These are phyloP conservation scores for Prosopis cineraria DNA, from an alignment of 306 rosid genomes.

Conservation along the genomic window DNA sequence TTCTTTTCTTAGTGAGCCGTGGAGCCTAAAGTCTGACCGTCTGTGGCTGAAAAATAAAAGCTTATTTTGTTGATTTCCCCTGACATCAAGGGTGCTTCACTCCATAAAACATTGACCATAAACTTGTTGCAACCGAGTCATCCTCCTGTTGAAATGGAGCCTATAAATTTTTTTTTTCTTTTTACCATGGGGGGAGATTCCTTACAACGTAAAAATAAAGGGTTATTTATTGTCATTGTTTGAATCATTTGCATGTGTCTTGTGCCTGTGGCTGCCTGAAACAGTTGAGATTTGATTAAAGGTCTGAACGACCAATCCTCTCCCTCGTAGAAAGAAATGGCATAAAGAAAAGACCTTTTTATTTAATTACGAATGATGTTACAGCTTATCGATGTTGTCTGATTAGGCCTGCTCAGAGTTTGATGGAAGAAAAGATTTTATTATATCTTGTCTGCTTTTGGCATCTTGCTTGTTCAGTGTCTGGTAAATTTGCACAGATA, in stretches of 20 bases:
- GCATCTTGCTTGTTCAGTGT: background rate
- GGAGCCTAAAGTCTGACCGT: background rate
- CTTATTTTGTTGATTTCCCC: background rate
- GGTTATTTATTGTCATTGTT: background rate
- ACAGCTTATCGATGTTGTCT: background rate
- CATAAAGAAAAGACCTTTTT: background rate
- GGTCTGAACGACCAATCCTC: background rate
- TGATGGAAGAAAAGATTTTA: background rate
- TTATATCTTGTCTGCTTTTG: background rate
- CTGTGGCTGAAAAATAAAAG: background rate
- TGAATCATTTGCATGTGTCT: background rate
- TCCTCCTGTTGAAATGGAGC: constrained; percentile 2
- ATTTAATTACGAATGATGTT: background rate
- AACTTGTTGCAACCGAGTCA: background rate
- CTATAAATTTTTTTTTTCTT: background rate
- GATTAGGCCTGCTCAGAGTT: background rate
- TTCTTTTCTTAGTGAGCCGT: background rate
- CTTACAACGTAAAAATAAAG: background rate
- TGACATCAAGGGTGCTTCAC: background rate
- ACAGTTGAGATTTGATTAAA: background rate
- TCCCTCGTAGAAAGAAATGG: background rate
- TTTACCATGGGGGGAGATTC: background rate
- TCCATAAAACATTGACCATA: background rate
- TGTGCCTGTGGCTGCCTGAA: constrained; percentile 4
- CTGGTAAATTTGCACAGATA: background rate